Conservation (phyloP, 1,284 basidiomycete genomes). For the Fomitopsis palustris region DNA sequence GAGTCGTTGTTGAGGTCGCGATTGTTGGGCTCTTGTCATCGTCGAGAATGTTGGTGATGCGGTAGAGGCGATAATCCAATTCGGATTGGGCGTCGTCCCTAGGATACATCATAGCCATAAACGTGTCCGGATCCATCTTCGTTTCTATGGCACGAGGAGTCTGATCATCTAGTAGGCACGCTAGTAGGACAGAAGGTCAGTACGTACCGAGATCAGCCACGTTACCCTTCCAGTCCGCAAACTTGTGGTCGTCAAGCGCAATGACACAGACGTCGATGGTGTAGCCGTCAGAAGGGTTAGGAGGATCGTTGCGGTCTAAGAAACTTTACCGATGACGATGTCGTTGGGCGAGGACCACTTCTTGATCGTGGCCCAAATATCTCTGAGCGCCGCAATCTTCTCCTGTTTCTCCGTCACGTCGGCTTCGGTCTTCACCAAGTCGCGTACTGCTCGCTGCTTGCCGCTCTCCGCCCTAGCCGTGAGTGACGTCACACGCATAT, state of each 20-base stretch:
- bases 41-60: too few species aligned
- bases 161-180: too few species aligned
- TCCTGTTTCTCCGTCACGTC: not conserved
- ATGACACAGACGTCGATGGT: constrained; percentile 33
- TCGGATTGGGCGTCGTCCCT: too few species aligned
- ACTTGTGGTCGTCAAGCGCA: constrained; percentile 27
- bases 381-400: too few species aligned
- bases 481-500: constrained; percentile 12
- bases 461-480: constrained; percentile 8
- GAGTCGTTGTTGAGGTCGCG: constrained; percentile 12
- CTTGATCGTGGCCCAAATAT: constrained; percentile 19
- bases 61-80: too few species aligned
- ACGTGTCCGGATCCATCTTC: too few species aligned
- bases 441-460: not conserved
- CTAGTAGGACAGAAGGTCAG: not conserved
- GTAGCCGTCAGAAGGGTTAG: constrained; percentile 23
- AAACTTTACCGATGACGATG: too few species aligned
- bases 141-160: too few species aligned
- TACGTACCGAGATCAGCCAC: constrained; percentile 17
- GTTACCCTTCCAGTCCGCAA: constrained; percentile 21
- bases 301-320: too few species aligned
- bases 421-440: constrained; percentile 14
- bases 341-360: too few species aligned
- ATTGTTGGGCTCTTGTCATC: too few species aligned
- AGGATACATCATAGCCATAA: too few species aligned